Evolutionary conservation across 306 rosid genomes (phyloP), one percentile per base, ranked within the genome.

Genomic region (Notholithocarpus densiflorus): DNA sequence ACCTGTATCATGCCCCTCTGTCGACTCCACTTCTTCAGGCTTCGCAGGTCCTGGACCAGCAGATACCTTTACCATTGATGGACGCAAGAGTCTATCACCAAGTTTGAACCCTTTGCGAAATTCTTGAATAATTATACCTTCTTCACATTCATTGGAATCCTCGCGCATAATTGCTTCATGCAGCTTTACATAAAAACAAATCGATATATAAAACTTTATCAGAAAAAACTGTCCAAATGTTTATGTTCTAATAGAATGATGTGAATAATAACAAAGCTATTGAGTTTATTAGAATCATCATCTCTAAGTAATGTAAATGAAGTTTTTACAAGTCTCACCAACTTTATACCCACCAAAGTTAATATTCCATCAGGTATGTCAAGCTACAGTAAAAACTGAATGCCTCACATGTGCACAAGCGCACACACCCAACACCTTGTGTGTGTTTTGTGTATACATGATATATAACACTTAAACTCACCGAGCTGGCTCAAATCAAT

Each of bases 151-250:
- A 3, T 74, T 4, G 34, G 98, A 94, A 55, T 94, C 98, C 81
- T 89, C 98, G 2, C 95, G 92, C 98, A 94, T 92, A 68, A 94
- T 92, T 84, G 98, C 98, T 84, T 94, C 98, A 21, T 94, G 98
- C 73, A 94, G 90, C 98, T 94, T 75, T 82, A 23, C 60, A 75
- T 77, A 17, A 15, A 29, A 11, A 15, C 5, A 29, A 29, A 64
- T 57, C 5, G 3, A 64, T 29, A 4, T 64, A 8, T 65, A 55
- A 53, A 48, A 79, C 75, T 79, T 75, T 72, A 54, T 87, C 51
- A 86, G 12, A 76, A 57, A 80, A 82, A 78, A 73, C 65, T 62
- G 64, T 40, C 52, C 54, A 13, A 72, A 60, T 34, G 29, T 21
- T 48, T 56, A 19, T 76, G 79, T 60, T 79, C 54, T 24, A 14